phyloP scores from a whole-genome alignment of 2,329 filamentous ascomycete species.

The Phaeosphaeria sp. region DNA sequence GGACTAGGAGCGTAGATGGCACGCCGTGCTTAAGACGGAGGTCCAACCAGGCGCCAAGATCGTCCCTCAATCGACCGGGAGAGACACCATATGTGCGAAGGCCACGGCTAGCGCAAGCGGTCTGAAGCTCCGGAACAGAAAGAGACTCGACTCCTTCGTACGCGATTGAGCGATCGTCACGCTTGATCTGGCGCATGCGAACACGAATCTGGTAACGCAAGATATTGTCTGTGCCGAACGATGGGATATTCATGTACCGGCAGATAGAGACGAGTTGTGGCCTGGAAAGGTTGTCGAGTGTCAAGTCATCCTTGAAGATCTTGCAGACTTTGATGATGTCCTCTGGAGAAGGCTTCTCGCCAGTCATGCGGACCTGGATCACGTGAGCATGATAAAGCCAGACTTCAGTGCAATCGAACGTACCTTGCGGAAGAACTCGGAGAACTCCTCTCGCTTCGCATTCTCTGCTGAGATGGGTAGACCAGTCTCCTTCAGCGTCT shows the following conservation, averaged over 20 bases:
- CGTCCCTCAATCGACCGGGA: slow-evolving; percentile 84
- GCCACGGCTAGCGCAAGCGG: slow-evolving; percentile 88
- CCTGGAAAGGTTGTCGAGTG: slow-evolving; percentile 93
- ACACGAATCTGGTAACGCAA: slow-evolving; percentile 96
- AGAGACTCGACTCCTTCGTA: slow-evolving; percentile 93
- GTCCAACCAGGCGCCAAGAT: slow-evolving; percentile 93
- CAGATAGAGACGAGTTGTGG: slow-evolving; percentile 98
- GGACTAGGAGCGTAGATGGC: slow-evolving; percentile 92
- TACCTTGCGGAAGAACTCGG: slow-evolving; percentile 96
- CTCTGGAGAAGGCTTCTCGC: slow-evolving; percentile 83
- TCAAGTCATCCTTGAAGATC: slow-evolving; percentile 97
- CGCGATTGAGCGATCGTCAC: slow-evolving; percentile 91
- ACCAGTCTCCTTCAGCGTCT: slow-evolving; percentile 91
- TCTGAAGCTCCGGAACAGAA: slow-evolving; percentile 92
- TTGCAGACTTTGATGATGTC: slow-evolving; percentile 99
- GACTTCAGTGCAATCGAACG: background rate
- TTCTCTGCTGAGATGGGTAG: slow-evolving; percentile 84
- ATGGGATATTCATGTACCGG: slow-evolving; percentile 97
- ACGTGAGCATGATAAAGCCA: slow-evolving; percentile 12
- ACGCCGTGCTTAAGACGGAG: slow-evolving; percentile 91
- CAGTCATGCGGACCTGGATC: slow-evolving; percentile 70
- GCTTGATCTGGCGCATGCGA: slow-evolving; percentile 99
- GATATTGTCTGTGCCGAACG: slow-evolving; percentile 97
- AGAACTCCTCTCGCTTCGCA: slow-evolving; percentile 90
- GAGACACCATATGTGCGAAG: slow-evolving; percentile 92